Evolutionary conservation across 441 rosid genomes (phyloP).

Genomic region (Breynia disticha): DNA sequence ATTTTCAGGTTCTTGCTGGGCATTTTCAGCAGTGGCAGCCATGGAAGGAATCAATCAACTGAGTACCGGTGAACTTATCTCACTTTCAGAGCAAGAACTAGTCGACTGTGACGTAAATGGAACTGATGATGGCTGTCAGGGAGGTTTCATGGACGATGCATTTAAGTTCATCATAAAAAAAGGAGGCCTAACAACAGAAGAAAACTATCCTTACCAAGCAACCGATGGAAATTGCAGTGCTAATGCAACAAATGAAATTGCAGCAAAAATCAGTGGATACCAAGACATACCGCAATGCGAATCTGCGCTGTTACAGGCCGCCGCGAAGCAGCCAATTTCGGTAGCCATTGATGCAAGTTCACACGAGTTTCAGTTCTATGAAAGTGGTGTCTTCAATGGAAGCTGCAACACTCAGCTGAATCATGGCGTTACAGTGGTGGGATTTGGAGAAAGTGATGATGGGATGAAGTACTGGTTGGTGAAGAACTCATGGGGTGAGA

Average conservation of each 20-base stretch:
- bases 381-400: conserved; percentile 40
- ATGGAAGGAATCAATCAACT: conserved; percentile 58
- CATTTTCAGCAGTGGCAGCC: conserved; percentile 72
- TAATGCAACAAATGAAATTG: conserved; percentile 14
- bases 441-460: conserved; percentile 39
- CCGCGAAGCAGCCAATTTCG: conserved; percentile 54
- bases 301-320: conserved; percentile 29
- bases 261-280: conserved; percentile 34
- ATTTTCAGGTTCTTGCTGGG: conserved; percentile 70
- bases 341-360: conserved; percentile 62
- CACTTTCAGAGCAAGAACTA: conserved; percentile 68
- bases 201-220: conserved; percentile 55
- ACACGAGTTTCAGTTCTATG: conserved; percentile 41
- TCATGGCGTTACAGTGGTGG: conserved; percentile 59
- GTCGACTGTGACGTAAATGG: conserved; percentile 44
- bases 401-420: conserved; percentile 38
- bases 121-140: conserved; percentile 43
- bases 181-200: conserved; percentile 43
- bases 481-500: conserved; percentile 64
- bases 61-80: conserved; percentile 37
- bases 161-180: no score
- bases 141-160: no score
- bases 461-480: conserved; percentile 47
- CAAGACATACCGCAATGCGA: conserved; percentile 32
- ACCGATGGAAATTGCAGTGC: conserved; percentile 31